A percentile compares a stretch with the other conserved stretches of the same genome.
Conservation (phyloP, 129 eudicot genomes). For the Ambrosia artemisiifolia region DNA sequence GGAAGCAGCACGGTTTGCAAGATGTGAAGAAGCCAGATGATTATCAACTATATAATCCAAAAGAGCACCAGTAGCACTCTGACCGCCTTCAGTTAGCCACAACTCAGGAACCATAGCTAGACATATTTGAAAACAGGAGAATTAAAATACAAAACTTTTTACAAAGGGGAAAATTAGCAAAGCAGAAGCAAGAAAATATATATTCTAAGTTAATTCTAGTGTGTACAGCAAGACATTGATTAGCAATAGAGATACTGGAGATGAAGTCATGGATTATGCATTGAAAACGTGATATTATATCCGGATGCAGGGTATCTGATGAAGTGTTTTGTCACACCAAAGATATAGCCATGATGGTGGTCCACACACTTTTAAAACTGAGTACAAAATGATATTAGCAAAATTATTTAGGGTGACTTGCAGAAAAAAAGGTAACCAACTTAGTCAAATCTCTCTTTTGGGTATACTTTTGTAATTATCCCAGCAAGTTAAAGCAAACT, state of each 20-base stretch:
- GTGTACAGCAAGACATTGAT: no score
- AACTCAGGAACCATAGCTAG: slow-evolving; percentile 90
- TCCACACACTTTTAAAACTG: background rate
- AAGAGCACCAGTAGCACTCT: slow-evolving; percentile 95
- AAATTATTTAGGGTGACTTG: background rate
- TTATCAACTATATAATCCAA: slow-evolving; percentile 76
- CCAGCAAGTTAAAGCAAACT: background rate
- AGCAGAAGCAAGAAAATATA: no score
- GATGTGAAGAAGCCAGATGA: slow-evolving; percentile 84
- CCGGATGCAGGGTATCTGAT: no score
- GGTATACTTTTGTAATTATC: background rate
- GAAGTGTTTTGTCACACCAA: background rate
- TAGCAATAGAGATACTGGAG: background rate
- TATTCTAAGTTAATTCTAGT: slow-evolving; percentile 8
- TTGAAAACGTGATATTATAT: background rate
- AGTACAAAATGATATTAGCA: background rate
- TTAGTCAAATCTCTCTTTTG: background rate
- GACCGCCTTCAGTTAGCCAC: slow-evolving; percentile 99
- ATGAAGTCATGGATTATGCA: background rate
- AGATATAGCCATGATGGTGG: background rate
- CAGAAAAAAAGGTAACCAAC: background rate
- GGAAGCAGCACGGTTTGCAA: slow-evolving; percentile 92
- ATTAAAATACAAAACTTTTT: background rate
- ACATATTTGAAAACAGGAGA: slow-evolving; percentile 1
- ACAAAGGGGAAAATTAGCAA: background rate